phyloP scores from a whole-genome alignment of 2,329 filamentous ascomycete species.

The Lachnellula cervina region DNA sequence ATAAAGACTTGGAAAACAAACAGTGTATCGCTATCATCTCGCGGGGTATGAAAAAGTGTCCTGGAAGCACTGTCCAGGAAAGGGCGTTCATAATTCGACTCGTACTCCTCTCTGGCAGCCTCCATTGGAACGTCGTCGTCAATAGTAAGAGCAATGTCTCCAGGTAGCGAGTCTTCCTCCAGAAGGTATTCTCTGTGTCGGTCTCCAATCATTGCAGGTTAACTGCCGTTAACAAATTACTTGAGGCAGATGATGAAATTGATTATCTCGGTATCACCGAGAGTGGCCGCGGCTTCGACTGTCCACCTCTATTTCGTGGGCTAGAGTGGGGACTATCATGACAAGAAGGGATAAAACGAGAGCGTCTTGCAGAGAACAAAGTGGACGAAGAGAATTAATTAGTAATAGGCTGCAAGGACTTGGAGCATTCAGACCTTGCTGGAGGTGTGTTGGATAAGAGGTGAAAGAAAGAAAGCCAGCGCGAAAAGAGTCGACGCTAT shows the following conservation, averaged over 20 bases:
- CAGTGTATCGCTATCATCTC: slow-evolving; percentile 13
- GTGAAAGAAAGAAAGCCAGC: not conserved
- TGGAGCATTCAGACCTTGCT: too few relatives aligned
- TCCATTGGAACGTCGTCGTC: not conserved
- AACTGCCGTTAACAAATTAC: not conserved
- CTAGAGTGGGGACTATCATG: not conserved
- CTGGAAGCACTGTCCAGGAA: not conserved
- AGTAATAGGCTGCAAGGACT: too few relatives aligned
- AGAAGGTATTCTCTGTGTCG: not conserved
- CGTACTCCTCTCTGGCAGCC: not conserved
- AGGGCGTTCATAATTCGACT: not conserved
- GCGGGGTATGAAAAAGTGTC: slow-evolving; percentile 7
- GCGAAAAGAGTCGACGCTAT: too few relatives aligned
- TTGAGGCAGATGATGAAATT: not conserved
- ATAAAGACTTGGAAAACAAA: not conserved
- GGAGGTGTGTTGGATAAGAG: too few relatives aligned
- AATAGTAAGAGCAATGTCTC: not conserved
- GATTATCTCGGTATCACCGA: not conserved
- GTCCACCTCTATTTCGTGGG: not conserved
- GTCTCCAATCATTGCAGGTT: not conserved
- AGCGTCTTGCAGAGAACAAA: not conserved
- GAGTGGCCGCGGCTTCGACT: not conserved
- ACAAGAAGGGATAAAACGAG: not conserved
- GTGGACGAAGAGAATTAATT: not conserved
- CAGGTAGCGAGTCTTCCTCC: not conserved